phyloP scores from a whole-genome alignment of 2,329 filamentous ascomycete species.

The Thermochaetoides dissita region DNA sequence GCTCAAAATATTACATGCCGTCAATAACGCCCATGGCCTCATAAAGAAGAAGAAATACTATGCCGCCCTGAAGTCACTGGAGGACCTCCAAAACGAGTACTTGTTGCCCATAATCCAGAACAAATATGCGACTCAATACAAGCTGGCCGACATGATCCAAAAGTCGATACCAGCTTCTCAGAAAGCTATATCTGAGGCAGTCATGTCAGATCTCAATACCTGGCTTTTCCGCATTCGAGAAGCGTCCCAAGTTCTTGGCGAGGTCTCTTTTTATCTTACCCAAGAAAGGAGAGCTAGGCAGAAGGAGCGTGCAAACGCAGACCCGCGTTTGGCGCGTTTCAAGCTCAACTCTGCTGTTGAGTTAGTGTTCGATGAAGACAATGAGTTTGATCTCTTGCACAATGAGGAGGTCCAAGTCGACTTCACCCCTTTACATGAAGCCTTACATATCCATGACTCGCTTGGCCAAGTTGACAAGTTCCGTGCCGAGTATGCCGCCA shows the following conservation, averaged over 20 bases:
- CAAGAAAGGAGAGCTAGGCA: slow-evolving; percentile 73
- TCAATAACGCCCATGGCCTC: slow-evolving; percentile 88
- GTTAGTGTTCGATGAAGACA: slow-evolving; percentile 82
- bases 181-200: slow-evolving; percentile 84
- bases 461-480: slow-evolving; percentile 88
- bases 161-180: slow-evolving; percentile 88
- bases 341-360: slow-evolving; percentile 93
- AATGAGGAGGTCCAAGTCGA: slow-evolving; percentile 93
- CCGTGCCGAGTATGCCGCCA: slow-evolving; percentile 79
- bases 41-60: slow-evolving; percentile 91
- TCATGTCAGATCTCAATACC: slow-evolving; percentile 93
- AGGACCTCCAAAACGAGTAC: slow-evolving; percentile 93
- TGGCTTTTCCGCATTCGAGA: slow-evolving; percentile 94
- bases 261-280: slow-evolving; percentile 94
- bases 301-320: slow-evolving; percentile 64
- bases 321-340: slow-evolving; percentile 65
- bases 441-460: slow-evolving; percentile 89
- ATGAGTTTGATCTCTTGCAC: slow-evolving; percentile 89
- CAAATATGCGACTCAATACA: slow-evolving; percentile 86
- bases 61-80: slow-evolving; percentile 78
- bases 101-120: slow-evolving; percentile 57
- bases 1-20: slow-evolving; percentile 76
- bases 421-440: slow-evolving; percentile 88
- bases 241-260: slow-evolving; percentile 87
- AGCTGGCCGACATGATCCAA: slow-evolving; percentile 89